phyloP scores from a whole-genome alignment of 176 grass and related monocot species.

The Raddia guianensis region DNA sequence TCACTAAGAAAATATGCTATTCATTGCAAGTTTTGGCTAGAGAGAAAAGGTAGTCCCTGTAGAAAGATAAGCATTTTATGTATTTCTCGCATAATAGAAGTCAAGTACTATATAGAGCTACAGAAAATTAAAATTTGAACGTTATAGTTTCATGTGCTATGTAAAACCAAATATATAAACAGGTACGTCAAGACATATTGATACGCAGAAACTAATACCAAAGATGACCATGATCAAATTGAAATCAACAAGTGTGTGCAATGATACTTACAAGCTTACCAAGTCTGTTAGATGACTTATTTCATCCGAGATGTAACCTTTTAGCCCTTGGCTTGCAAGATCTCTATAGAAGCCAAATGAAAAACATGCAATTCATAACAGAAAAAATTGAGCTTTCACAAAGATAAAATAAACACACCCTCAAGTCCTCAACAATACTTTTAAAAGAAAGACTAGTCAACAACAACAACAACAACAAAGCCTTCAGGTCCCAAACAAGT shows the following conservation, averaged over 20 bases:
- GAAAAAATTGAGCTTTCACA: background rate
- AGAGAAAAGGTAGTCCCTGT: background rate
- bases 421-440: background rate
- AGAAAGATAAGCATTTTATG: background rate
- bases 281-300: slow-evolving; percentile 83
- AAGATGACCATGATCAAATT: background rate
- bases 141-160: background rate
- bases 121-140: background rate
- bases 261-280: slow-evolving; percentile 99
- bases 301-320: slow-evolving; percentile 90
- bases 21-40: background rate
- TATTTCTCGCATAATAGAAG: background rate
- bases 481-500: too few species aligned
- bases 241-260: slow-evolving; percentile 38
- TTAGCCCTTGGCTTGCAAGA: slow-evolving; percentile 93
- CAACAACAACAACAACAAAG: too few species aligned
- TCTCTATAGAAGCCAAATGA: slow-evolving; percentile 52
- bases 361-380: background rate
- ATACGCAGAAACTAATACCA: slow-evolving; percentile 13
- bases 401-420: background rate
- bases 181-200: background rate
- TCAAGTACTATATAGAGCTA: slow-evolving; percentile 8
- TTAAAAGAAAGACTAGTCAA: background rate
- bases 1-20: background rate
- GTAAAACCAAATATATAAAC: background rate